Percentiles rank a stretch among this genome's conserved stretches.
Conservation (phyloP, 1,284 basidiomycete genomes). For the Ceratobasidium theobromae region DNA sequence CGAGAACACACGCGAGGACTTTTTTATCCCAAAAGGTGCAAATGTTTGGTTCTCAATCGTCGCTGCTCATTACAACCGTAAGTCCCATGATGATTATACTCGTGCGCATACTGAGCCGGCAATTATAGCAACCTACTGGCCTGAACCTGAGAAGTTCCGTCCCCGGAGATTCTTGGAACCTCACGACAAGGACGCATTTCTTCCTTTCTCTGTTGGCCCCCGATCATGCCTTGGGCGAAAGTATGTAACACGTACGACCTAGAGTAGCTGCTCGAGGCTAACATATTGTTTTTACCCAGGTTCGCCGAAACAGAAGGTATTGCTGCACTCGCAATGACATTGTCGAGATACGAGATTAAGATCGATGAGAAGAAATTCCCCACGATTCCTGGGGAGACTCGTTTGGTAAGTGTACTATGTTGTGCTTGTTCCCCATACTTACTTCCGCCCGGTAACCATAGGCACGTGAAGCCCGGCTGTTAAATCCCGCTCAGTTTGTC, state of each 20-base stretch:
- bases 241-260: background rate
- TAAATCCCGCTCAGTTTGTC: background rate
- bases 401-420: background rate
- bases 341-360: conserved; percentile 18
- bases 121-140: conserved; percentile 27
- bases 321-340: conserved; percentile 13
- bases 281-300: background rate
- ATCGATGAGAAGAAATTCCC: conserved; percentile 23
- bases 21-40: conserved; percentile 3
- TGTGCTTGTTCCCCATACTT: background rate
- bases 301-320: conserved; percentile 33
- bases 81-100: background rate
- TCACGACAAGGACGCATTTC: conserved; percentile 32
- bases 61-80: conserved; percentile 19
- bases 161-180: conserved; percentile 20
- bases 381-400: conserved; percentile 22
- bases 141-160: conserved; percentile 31
- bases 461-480: background rate
- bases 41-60: background rate
- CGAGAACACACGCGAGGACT: background rate
- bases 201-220: conserved; percentile 21
- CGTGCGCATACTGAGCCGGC: no score
- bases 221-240: conserved; percentile 30
- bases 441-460: background rate
- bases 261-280: background rate